Evolutionary conservation across 2,329 filamentous ascomycete genomes (phyloP).

Genomic region (Botrytis sinoallii): DNA sequence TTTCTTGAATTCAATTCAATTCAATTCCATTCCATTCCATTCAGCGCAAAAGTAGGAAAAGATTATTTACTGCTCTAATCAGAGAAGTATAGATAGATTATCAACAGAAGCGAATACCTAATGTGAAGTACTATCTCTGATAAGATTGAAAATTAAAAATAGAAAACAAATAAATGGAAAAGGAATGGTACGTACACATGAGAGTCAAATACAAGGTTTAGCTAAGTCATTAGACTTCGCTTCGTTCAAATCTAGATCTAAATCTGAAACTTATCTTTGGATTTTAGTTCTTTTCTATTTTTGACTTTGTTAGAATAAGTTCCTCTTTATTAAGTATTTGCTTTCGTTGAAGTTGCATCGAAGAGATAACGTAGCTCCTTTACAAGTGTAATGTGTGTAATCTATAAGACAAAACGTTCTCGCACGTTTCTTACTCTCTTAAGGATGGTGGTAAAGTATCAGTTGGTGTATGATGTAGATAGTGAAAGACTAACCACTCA

Average conservation of each 20-base stretch:
- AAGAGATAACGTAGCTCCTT: not conserved
- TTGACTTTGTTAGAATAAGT: not conserved
- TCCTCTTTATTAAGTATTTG: not conserved
- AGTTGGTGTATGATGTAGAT: not conserved
- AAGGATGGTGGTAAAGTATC: not conserved
- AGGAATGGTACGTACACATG: not conserved
- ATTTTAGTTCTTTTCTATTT: not conserved
- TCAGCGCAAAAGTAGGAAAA: not conserved
- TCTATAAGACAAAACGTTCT: not conserved
- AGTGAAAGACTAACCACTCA: not conserved
- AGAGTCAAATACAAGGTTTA: not conserved
- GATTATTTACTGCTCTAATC: not conserved
- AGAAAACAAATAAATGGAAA: not conserved
- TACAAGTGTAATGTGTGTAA: not conserved
- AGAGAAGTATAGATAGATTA: not conserved
- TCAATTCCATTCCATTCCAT: not conserved
- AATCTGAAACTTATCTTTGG: not conserved
- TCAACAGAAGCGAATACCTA: not conserved
- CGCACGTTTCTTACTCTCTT: not conserved
- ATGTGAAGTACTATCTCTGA: not conserved
- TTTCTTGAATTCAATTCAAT: not conserved
- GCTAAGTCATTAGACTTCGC: not conserved
- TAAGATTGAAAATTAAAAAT: not conserved
- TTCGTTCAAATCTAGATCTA: not conserved
- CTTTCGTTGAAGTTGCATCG: not conserved